Evolutionary conservation across 2,329 filamentous ascomycete genomes (phyloP).

Genomic region (Orbilia brochopaga): DNA sequence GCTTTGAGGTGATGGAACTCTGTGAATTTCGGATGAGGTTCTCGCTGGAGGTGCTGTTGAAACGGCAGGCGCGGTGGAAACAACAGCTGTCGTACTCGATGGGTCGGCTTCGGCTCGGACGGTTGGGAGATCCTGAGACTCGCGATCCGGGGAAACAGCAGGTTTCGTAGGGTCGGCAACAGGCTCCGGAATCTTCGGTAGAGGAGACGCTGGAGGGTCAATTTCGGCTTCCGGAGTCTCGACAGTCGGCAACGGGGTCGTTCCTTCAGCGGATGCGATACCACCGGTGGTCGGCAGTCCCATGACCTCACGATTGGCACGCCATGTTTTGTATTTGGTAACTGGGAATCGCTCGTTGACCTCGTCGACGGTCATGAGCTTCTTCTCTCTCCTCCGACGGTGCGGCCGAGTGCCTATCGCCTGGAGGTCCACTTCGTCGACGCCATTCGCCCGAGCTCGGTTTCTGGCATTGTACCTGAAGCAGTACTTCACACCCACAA

Average conservation of each 20-base stretch:
- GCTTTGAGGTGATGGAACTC: constrained; percentile 54
- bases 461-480: constrained; percentile 97
- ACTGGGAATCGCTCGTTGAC: constrained; percentile 97
- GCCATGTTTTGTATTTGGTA: constrained; percentile 96
- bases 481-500: constrained; percentile 98
- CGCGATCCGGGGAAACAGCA: constrained; percentile 10
- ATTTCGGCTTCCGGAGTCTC: constrained; percentile 27
- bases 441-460: constrained; percentile 74
- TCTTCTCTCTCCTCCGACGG: constrained; percentile 90
- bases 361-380: constrained; percentile 98
- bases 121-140: constrained; percentile 22
- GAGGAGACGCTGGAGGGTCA: constrained; percentile 35
- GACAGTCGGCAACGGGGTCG: constrained; percentile 18
- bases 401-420: constrained; percentile 79
- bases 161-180: constrained; percentile 44
- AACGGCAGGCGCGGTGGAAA: constrained; percentile 1
- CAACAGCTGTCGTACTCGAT: constrained; percentile 6
- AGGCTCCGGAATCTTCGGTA: constrained; percentile 46
- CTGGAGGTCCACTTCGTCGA: constrained; percentile 86
- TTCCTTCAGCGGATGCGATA: constrained; percentile 60
- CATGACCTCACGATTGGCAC: constrained; percentile 78
- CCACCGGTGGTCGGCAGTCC: constrained; percentile 84
- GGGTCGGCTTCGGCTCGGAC: constrained; percentile 13
- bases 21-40: constrained; percentile 28
- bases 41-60: constrained; percentile 5